Base-by-base conservation (phyloP, 208 protist species). In the Acanthamoeba divionensis region DNA sequence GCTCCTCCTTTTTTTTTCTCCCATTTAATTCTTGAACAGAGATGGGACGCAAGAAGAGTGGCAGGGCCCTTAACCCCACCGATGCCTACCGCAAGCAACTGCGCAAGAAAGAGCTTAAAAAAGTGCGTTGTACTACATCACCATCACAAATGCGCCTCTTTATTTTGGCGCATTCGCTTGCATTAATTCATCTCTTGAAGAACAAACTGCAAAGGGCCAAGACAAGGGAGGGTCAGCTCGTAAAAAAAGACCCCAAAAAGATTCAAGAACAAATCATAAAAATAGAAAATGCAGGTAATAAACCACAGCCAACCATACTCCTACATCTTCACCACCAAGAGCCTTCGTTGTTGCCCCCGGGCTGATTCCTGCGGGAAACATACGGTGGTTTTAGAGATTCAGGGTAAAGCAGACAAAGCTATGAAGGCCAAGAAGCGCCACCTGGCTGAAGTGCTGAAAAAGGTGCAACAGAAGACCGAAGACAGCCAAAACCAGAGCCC, bases 11-110 rank as follows among this genome's bases (percentile, higher is more conserved):
- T n/a, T n/a, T n/a, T n/a, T n/a, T n/a, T n/a, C n/a, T n/a, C n/a
- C n/a, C n/a, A n/a, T n/a, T n/a, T n/a, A n/a, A n/a, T n/a, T n/a
- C n/a, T n/a, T n/a, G n/a, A n/a, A n/a, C n/a, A n/a, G n/a, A 71
- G 45, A 85, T 85, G 75, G 75, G 75, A 41, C 45, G 75, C 26
- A 89, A 89, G 41, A 63, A 63, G 3, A n/a, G n/a, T n/a, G 62
- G 62, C 5, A 38, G 65, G 3, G 5, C 82, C 10, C 82, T 89
- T n/a, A 89, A 89, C 31, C 82, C 82, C 33, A 89, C 82, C 5
- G 82, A 89, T 89, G 82, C 82, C 5, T 89, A 52, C 33, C 82
- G 82, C 82, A 89, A 89, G 82, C 62, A 89, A 45, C 82, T 63
- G 33, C 89, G 82, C 6, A 89, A 89, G 24, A 89, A 73, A 45